These are phyloP conservation scores for Nigrospora oryzae DNA, from an alignment of 2,329 filamentous ascomycete species.

Conservation along the genomic window DNA sequence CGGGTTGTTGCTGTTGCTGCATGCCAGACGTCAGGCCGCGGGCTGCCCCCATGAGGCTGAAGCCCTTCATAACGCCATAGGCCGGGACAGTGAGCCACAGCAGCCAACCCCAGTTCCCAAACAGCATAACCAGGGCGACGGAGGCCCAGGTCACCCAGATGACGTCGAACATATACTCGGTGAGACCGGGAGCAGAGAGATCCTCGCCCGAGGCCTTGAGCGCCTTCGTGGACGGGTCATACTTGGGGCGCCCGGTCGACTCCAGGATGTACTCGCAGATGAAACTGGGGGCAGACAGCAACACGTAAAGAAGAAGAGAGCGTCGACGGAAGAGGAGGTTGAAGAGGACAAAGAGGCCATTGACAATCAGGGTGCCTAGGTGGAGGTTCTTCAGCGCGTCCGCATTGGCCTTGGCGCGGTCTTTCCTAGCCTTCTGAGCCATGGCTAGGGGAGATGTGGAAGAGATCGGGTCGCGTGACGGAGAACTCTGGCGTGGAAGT, in stretches of 20 bases:
- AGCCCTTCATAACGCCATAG: slow-evolving; percentile 46
- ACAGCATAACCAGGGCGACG: slow-evolving; percentile 60
- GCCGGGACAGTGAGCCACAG: slow-evolving; percentile 47
- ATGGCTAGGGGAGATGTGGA: slow-evolving; percentile 22
- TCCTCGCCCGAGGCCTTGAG: slow-evolving; percentile 78
- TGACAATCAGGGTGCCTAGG: slow-evolving; percentile 62
- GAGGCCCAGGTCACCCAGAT: slow-evolving; percentile 90
- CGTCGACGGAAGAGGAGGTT: slow-evolving; percentile 59
- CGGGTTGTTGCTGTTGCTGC: slow-evolving; percentile 24
- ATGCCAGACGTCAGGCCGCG: slow-evolving; percentile 42
- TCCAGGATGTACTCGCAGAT: slow-evolving; percentile 82
- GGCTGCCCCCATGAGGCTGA: slow-evolving; percentile 43
- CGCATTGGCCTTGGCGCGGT: slow-evolving; percentile 69
- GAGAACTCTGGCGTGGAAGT: too few relatives aligned
- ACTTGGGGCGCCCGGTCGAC: slow-evolving; percentile 69
- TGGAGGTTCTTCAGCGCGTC: slow-evolving; percentile 74
- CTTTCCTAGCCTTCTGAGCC: slow-evolving; percentile 57
- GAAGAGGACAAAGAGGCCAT: slow-evolving; percentile 65
- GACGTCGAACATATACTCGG: slow-evolving; percentile 97
- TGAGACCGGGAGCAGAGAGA: slow-evolving; percentile 76
- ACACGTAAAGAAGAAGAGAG: slow-evolving; percentile 57
- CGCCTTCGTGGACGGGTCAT: slow-evolving; percentile 53
- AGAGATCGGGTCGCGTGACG: too few relatives aligned
- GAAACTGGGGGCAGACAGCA: slow-evolving; percentile 68
- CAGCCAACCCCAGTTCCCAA: slow-evolving; percentile 70